Base-by-base conservation (phyloP, 1,139 yeast species). In the Meyerozyma guilliermondii region DNA sequence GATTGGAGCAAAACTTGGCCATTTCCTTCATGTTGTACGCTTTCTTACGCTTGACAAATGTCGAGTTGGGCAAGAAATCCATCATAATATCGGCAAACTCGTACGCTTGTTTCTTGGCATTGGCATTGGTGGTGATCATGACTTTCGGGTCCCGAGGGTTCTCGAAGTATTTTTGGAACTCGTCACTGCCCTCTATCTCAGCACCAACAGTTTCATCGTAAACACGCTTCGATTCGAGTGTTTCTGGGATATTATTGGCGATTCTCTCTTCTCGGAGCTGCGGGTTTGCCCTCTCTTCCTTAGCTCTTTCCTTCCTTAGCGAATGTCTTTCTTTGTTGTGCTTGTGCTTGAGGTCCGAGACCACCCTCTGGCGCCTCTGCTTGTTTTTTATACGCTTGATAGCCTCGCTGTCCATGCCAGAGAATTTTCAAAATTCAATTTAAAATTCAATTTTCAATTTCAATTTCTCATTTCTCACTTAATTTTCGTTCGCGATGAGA, bases 151-250 rank as follows among this genome's bases (percentile, higher is more conserved):
- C 71, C 16, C 56, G 49, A 28, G 78, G 74, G 41, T 76, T 76
- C 37, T 65, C 60, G 58, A 87, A 87, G 56, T 83, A 83, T 29
- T 71, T 67, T 37, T 73, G 77, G 62, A 87, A 86, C 54, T 83
- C 95, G 58, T 89, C 96, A 46, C 82, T 91, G 17, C 92, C 95
- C 59, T 87, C 95, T 3, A 84, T 70, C 44, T 82, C 86, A 1
- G 70, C 72, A 24, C 74, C 78, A 13, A 89, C 85, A 1, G 97
- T 87, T 62, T 92, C 98, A 63, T 92, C 98, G 52, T 65, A 92
- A 0, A 84, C 94, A 59, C 98, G 74, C 71, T 87, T 88, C 46
- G 81, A 76, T 54, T 92, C 98, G 43, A 91, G 81, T 7, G 98
- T 94, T 23, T 81, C 84, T 1, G 98, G 94, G 1, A 87, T 80